phyloP scores from a whole-genome alignment of 208 protist species.

The Giardia duodenalis region DNA sequence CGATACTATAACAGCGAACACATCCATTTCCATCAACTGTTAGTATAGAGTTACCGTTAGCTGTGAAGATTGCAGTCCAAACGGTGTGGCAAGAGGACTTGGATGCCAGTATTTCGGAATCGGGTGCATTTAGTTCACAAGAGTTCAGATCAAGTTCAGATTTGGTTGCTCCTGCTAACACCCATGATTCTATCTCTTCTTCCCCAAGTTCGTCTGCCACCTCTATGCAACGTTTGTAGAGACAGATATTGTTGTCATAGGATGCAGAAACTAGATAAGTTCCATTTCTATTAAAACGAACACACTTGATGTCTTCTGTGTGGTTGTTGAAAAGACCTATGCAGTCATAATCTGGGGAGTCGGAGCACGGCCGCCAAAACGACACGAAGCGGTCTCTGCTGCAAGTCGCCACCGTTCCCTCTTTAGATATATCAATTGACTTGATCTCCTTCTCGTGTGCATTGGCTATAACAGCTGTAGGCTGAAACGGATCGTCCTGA shows the following conservation, averaged over 20 bases:
- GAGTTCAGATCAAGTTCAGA: neutral
- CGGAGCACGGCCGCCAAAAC: neutral
- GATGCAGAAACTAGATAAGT: neutral
- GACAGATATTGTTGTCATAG: neutral
- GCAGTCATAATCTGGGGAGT: neutral
- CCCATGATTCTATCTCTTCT: neutral
- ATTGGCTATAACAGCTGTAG: neutral
- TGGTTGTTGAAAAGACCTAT: neutral
- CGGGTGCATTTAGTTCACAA: neutral
- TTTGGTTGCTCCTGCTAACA: neutral
- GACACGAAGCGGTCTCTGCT: neutral
- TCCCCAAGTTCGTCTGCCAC: no score
- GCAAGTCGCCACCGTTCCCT: neutral
- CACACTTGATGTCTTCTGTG: neutral
- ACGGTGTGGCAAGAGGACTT: neutral
- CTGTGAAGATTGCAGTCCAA: neutral
- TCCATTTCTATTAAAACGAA: neutral
- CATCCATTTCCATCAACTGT: constrained; percentile 5
- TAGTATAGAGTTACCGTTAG: neutral
- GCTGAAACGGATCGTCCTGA: neutral
- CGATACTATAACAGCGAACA: neutral
- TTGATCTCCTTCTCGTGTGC: neutral
- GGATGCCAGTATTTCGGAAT: neutral
- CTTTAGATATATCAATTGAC: neutral
- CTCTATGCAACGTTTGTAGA: neutral